Base-by-base conservation (phyloP, 345 rosid species). In the Citrus sp. region DNA sequence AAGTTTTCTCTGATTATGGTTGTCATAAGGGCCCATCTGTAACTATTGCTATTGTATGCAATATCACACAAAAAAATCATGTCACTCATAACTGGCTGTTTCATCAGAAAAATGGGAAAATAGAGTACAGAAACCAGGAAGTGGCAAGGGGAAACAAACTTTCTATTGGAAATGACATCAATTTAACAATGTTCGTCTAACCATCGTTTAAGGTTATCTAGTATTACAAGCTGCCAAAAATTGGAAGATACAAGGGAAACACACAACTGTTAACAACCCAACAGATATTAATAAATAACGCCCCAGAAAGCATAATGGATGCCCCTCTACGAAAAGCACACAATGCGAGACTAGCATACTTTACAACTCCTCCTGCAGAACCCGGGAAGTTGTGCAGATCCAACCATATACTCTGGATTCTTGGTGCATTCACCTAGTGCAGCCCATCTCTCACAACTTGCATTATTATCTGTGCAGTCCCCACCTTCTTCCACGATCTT, bases 371-470 rank as follows among this genome's bases (percentile, higher is more conserved):
- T 92, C 64, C 94, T 83, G 78, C 99, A 95, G 28, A 83, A 91
- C 22, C 99, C 97, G 22, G 99, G 97, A 75, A 92, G 87, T 28
- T 86, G 92, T 19, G 85, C 25, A 40, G 93, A 80, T 88, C 99
- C 99, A 10, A 92, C 88, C 98, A 91, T 95, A 67, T 93, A 91
- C 80, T 95, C 99, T 2, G 83, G 82, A 77, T 95, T 95, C 76
- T 93, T 95, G 34, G 85, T 72, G 81, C 99, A 93, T 83, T 95
- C 99, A 67, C 98, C 99, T 14, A 93, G 93, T 40, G 89, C 92
- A 73, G 98, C 93, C 99, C 97, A 95, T 81, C 92, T 90, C 74
- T 90, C 96, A 38, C 99, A 95, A 80, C 97, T 92, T 56, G 82
- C 91, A 27, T 92, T 93, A 73, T 60, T 12, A 77, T 95, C 98